These are phyloP conservation scores for Oenanthe sinensis DNA, from an alignment of 129 eudicot species.

Conservation along the genomic window DNA sequence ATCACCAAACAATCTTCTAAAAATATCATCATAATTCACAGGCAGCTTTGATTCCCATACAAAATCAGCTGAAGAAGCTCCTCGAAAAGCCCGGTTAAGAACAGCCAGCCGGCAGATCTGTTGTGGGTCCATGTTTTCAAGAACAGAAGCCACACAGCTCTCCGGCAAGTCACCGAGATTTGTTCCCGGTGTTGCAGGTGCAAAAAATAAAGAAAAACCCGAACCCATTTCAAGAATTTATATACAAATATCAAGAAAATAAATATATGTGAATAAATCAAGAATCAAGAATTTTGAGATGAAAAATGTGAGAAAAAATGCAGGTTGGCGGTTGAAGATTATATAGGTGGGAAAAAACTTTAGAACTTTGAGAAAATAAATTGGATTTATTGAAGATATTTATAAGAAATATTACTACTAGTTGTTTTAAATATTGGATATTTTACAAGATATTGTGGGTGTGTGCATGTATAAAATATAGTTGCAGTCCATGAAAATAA, in stretches of 20 bases:
- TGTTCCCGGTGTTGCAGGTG: slow-evolving; percentile 20
- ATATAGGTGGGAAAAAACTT: background rate
- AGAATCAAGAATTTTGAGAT: background rate
- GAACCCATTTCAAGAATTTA: slow-evolving; percentile 39
- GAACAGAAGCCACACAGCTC: slow-evolving; percentile 62
- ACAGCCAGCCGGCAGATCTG: slow-evolving; percentile 60
- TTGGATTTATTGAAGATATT: background rate
- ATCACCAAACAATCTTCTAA: slow-evolving; percentile 35
- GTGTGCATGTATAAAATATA: background rate
- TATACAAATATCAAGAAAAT: background rate
- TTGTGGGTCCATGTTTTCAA: slow-evolving; percentile 51
- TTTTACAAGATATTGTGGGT: background rate
- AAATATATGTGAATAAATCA: background rate
- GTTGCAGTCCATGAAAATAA: background rate
- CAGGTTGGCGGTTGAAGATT: background rate
- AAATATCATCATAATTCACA: slow-evolving; percentile 35
- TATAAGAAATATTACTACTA: background rate
- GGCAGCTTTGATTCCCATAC: slow-evolving; percentile 93
- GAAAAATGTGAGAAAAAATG: background rate
- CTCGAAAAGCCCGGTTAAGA: slow-evolving; percentile 62
- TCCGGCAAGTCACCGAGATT: slow-evolving; percentile 86
- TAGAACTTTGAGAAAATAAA: background rate
- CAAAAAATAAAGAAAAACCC: slow-evolving; percentile 23
- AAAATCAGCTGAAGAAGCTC: slow-evolving; percentile 83
- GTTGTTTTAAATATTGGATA: too few relatives aligned